phyloP scores from a whole-genome alignment of 1,139 yeast species.

The Casaregolazyma suthepensis region DNA sequence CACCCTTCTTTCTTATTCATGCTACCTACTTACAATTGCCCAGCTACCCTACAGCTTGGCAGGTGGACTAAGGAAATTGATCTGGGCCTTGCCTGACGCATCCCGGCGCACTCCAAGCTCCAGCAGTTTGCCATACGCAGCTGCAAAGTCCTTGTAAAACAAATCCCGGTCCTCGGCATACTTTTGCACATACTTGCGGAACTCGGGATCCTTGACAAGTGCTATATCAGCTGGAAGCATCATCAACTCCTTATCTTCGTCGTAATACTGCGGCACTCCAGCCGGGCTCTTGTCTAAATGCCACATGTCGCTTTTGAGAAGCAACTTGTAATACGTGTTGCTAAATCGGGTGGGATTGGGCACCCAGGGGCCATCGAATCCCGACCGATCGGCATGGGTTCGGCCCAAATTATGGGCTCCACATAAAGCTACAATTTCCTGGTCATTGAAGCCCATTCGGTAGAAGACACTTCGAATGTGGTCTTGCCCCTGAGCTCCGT shows the following conservation, averaged over 20 bases:
- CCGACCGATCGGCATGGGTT: slow-evolving; percentile 52
- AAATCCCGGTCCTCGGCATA: slow-evolving; percentile 50
- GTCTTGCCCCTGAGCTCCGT: slow-evolving; percentile 46
- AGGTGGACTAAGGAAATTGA: slow-evolving; percentile 24
- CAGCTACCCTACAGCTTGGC: slow-evolving; percentile 13
- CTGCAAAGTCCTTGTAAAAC: slow-evolving; percentile 49
- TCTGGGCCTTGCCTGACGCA: slow-evolving; percentile 27
- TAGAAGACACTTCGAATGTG: slow-evolving; percentile 52
- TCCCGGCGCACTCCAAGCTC: slow-evolving; percentile 50
- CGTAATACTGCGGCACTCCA: slow-evolving; percentile 72
- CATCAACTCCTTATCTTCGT: slow-evolving; percentile 51
- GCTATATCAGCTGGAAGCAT: slow-evolving; percentile 64
- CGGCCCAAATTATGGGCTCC: slow-evolving; percentile 67
- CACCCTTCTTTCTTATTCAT: no score
- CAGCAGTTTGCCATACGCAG: slow-evolving; percentile 48
- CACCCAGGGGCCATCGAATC: slow-evolving; percentile 95
- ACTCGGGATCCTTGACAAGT: slow-evolving; percentile 44
- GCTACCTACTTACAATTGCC: neutral
- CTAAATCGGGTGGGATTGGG: slow-evolving; percentile 73
- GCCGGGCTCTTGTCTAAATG: slow-evolving; percentile 46
- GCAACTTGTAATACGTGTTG: slow-evolving; percentile 52
- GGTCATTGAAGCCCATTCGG: slow-evolving; percentile 58
- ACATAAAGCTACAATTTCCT: slow-evolving; percentile 55
- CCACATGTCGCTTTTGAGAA: slow-evolving; percentile 67
- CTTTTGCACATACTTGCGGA: slow-evolving; percentile 44